Percentiles rank a stretch among this genome's conserved stretches.
phyloP scores from a whole-genome alignment of 257 asterid species.

The Nicotiana benthamiana region DNA sequence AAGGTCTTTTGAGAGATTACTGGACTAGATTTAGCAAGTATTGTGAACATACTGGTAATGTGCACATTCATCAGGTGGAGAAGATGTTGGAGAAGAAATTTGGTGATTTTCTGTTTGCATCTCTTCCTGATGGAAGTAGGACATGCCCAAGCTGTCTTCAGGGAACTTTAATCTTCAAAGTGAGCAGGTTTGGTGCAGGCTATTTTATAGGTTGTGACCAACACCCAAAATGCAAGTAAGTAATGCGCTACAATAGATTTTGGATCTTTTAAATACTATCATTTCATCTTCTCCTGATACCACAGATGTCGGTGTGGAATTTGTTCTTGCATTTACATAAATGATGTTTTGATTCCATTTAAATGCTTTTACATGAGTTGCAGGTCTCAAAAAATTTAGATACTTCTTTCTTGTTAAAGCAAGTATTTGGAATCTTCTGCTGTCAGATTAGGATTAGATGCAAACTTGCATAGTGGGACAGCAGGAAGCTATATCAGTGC shows the following conservation, averaged over 20 bases:
- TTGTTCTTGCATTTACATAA: not conserved
- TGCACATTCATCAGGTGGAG: constrained; percentile 87
- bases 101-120: constrained; percentile 64
- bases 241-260: not conserved
- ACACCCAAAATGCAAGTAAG: constrained; percentile 96
- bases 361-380: not conserved
- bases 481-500: not conserved
- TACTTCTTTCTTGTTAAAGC: not conserved
- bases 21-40: constrained; percentile 91
- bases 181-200: constrained; percentile 85
- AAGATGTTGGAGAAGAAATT: constrained; percentile 85
- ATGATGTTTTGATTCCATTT: not conserved
- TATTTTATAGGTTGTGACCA: constrained; percentile 93
- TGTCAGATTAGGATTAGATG: not conserved
- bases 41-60: constrained; percentile 49
- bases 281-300: not conserved
- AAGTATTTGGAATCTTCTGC: not conserved
- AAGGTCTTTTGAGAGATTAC: constrained; percentile 86
- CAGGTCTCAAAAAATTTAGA: not conserved
- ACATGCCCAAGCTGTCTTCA: constrained; percentile 77
- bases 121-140: constrained; percentile 56
- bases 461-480: not conserved
- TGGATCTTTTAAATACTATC: not conserved
- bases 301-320: not conserved
- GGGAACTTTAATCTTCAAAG: constrained; percentile 80